Percentiles rank a stretch among this genome's conserved stretches.
Evolutionary conservation across 345 rosid genomes (phyloP).

Genomic region (Sisymbrium irio): DNA sequence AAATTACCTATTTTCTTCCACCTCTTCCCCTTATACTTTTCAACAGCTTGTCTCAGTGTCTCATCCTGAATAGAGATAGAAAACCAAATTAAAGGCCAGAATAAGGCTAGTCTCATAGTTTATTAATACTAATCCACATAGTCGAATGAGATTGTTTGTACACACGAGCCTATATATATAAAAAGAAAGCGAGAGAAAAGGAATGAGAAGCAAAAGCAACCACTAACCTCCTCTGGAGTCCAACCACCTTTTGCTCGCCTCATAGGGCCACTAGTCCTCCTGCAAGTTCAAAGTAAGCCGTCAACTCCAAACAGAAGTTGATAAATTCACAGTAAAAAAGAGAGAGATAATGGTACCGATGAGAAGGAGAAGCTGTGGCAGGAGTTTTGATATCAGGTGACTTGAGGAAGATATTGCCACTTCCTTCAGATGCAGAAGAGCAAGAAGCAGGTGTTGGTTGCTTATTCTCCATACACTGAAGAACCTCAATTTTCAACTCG

Average conservation of each 20-base stretch:
- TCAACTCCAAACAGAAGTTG: neutral
- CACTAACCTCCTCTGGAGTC: constrained; percentile 83
- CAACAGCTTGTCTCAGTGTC: constrained; percentile 75
- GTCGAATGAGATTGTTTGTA: neutral
- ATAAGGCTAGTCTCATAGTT: neutral
- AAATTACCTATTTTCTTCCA: constrained; percentile 83
- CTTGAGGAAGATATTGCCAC: constrained; percentile 56
- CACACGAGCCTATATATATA: neutral
- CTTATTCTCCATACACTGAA: constrained; percentile 84
- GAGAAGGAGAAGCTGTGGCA: constrained; percentile 59
- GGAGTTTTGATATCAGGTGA: constrained; percentile 70
- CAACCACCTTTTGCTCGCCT: constrained; percentile 98
- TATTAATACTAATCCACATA: neutral
- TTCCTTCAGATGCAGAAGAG: constrained; percentile 72
- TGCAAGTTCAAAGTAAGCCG: constrained; percentile 27
- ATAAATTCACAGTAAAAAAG: neutral
- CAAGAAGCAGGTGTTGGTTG: constrained; percentile 70
- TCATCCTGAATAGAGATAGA: constrained; percentile 58
- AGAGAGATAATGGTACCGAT: constrained; percentile 41
- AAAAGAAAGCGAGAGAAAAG: neutral
- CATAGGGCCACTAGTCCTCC: constrained; percentile 95
- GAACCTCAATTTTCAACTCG: constrained; percentile 52
- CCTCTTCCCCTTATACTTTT: constrained; percentile 67
- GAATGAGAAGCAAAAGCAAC: neutral
- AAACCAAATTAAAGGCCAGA: constrained; percentile 8